Base-by-base conservation (phyloP, 192 early-diverging fungal genomes). In the Backusella circina region DNA sequence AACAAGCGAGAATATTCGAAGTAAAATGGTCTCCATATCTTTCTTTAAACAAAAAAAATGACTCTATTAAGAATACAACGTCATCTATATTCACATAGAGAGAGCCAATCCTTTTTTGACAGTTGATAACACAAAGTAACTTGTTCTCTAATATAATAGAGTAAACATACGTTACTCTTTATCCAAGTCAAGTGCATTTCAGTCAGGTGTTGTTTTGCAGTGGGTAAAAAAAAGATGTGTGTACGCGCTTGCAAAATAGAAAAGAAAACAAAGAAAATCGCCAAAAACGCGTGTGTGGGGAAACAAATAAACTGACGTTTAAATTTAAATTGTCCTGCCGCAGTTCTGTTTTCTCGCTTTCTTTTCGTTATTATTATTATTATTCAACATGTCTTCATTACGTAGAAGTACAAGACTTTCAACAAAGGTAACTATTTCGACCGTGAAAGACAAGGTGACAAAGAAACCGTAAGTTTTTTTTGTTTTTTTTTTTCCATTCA, bases 401-500 rank as follows among this genome's bases (percentile, higher is more conserved):
- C 32, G 67, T 10, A 68, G n/a, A 38, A 68, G 67, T 68, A 28
- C 18, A 12, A 35, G 67, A 37, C 67, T 68, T 36, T 68, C 67
- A n/a, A 36, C 16, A 12, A 68, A 68, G 26, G 33, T 35, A 38
- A 33, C 36, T 36, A 0, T 23, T 68, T 4, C 6, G 2, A 8
- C 21, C 12, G 10, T 23, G 10, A 68, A 35, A 68, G 67, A 68
- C 35, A 68, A 38, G 9, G 33, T 36, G 10, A 12, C 12, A 38
- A 68, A 68, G 23, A 68, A 68, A 3, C 8, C 67, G 67, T 68
- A 68, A 68, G 67, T 67, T 35, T 33, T 35, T 15, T 33, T 35
- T 36, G 7, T 51, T 23, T 21, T 54, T 26, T 54, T 54, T 54
- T 54, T 5, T 10, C n/a, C 21, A 26, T 23, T 54, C 21, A 37